Evolutionary conservation across 1,284 basidiomycete genomes (phyloP).

Genomic region (Moesziomyces globuligerus): DNA sequence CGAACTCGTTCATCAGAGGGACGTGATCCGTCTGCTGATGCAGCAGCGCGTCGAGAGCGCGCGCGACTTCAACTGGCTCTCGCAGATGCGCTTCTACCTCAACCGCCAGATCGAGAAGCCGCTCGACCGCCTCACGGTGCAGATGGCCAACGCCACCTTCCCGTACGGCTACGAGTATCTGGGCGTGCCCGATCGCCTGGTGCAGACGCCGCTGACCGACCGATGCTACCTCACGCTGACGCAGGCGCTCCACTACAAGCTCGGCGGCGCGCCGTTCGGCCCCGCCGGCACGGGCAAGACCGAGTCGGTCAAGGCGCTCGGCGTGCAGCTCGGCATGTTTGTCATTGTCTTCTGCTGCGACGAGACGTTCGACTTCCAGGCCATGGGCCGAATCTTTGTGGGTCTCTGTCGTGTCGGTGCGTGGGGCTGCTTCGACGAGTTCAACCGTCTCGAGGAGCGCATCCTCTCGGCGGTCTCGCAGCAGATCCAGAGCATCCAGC

Average conservation of each 20-base stretch:
- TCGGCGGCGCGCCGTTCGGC: constrained; percentile 96
- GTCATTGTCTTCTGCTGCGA: constrained; percentile 99
- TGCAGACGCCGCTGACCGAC: constrained; percentile 98
- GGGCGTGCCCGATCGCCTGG: constrained; percentile 93
- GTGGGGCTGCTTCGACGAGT: constrained; percentile 72
- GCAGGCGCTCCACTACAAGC: constrained; percentile 91
- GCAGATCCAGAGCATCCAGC: constrained; percentile 98
- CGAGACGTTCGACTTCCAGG: constrained; percentile 99
- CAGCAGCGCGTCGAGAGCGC: constrained; percentile 75
- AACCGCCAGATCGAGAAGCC: constrained; percentile 76
- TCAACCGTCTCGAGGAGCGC: constrained; percentile 94
- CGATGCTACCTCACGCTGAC: constrained; percentile 95
- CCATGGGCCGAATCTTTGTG: constrained; percentile 99
- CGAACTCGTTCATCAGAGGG: constrained; percentile 96
- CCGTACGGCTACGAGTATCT: constrained; percentile 99
- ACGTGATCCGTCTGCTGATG: constrained; percentile 86
- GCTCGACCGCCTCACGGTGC: constrained; percentile 77
- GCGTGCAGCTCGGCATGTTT: constrained; percentile 95
- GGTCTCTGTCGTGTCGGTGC: constrained; percentile 98
- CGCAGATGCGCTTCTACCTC: constrained; percentile 98
- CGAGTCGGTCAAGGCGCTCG: constrained; percentile 98
- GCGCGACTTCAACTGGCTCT: constrained; percentile 89
- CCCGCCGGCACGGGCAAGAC: constrained; percentile 99
- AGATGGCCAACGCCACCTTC: constrained; percentile 90
- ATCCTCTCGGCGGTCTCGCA: constrained; percentile 98